These are phyloP conservation scores for Dipodascus geniculatus DNA, from an alignment of 805 yeast species.

Conservation along the genomic window DNA sequence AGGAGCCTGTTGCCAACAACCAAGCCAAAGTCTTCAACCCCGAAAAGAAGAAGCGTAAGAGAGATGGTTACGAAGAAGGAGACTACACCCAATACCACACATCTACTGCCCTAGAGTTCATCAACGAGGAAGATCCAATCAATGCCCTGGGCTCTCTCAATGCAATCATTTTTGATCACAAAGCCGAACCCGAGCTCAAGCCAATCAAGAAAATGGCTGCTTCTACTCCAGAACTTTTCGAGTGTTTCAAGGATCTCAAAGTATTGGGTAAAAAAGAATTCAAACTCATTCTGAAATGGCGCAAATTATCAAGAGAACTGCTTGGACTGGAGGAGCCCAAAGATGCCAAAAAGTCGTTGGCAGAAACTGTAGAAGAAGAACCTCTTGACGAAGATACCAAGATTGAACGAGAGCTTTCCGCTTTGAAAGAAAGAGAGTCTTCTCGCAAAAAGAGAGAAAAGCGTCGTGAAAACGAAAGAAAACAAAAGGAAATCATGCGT, in stretches of 20 bases:
- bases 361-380: slow-evolving; percentile 47
- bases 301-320: slow-evolving; percentile 71
- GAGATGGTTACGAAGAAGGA: slow-evolving; percentile 97
- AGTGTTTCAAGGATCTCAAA: slow-evolving; percentile 81
- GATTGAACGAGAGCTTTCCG: slow-evolving; percentile 74
- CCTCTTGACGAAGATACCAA: slow-evolving; percentile 77
- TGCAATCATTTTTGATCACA: slow-evolving; percentile 47
- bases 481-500: slow-evolving; percentile 78
- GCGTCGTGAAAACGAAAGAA: slow-evolving; percentile 67
- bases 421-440: slow-evolving; percentile 59
- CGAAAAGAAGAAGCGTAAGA: slow-evolving; percentile 75
- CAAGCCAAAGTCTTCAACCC: slow-evolving; percentile 94
- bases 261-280: slow-evolving; percentile 93
- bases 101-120: slow-evolving; percentile 67
- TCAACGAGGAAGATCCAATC: slow-evolving; percentile 73
- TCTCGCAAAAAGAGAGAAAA: slow-evolving; percentile 66
- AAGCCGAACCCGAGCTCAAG: slow-evolving; percentile 60
- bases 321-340: slow-evolving; percentile 49
- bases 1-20: slow-evolving; percentile 42
- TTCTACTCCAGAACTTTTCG: slow-evolving; percentile 67
- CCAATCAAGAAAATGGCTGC: slow-evolving; percentile 58
- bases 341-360: slow-evolving; percentile 37
- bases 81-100: slow-evolving; percentile 64
- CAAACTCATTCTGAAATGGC: slow-evolving; percentile 73
- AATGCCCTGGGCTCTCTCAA: slow-evolving; percentile 65